Base-by-base conservation (phyloP, 1,284 basidiomycete species). In the Serendipita sp. region DNA sequence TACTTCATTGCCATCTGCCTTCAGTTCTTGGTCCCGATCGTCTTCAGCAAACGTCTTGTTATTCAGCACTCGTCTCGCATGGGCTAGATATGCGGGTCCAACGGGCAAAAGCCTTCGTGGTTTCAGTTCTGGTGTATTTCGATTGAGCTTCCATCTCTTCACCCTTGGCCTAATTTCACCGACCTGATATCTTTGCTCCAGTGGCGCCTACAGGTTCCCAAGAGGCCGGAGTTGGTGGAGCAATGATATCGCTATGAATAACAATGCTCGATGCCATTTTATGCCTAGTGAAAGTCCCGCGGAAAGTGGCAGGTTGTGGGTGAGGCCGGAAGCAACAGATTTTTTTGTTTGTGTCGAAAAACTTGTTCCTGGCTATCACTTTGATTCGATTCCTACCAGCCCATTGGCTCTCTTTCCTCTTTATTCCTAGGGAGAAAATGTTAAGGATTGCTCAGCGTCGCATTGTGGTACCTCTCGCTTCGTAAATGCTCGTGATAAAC, bases 11-110 rank as follows among this genome's bases (percentile, higher is more conserved):
- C 82, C 73, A 6, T 77, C 78, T 8, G 78, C 77, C 53, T 65
- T 66, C 32, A 74, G 76, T 65, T 79, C 78, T 66, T 82, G 81
- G 67, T 82, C 80, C 72, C 82, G 74, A 72, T 78, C 74, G 76
- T 94, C 91, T 65, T 89, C 82, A 60, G 85, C 85, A 71, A 94
- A 93, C 0, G 90, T 82, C 66, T 88, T 79, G 65, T 85, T 81
- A 68, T 89, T 81, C 15, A 89, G 74, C 4, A 84, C 78, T 61
- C 93, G 82, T 62, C 84, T 83, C 42, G 90, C 84, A 68, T 93
- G 85, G 44, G 83, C 83, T 63, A 93, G 80, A 74, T 89, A 94
- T 3, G 90, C 90, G 26, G 87, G 82, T 32, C 93, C 93, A 44
- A 86, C 89, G 43, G 92, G 88, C 64, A 93, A 81, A 53, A 94